phyloP scores from a whole-genome alignment of 2,329 filamentous ascomycete species.

The Pseudopithomyces chartarum region DNA sequence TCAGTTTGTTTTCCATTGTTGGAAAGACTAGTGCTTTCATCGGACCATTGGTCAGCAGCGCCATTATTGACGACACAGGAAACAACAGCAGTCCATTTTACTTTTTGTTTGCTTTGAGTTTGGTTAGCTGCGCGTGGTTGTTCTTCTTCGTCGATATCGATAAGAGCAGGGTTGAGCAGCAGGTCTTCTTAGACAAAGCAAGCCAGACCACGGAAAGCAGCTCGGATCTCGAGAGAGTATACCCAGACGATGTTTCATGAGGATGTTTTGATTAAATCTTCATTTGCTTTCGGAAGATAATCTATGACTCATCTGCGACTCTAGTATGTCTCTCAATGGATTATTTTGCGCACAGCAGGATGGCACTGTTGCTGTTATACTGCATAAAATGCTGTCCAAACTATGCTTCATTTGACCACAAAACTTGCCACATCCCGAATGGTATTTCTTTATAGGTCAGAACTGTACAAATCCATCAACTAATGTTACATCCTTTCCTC shows the following conservation, averaged over 20 bases:
- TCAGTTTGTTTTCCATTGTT: conserved; percentile 70
- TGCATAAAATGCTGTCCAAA: no score
- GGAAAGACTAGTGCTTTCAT: conserved; percentile 72
- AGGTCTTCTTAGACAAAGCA: conserved; percentile 26
- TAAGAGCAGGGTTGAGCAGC: conserved; percentile 30
- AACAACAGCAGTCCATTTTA: conserved; percentile 69
- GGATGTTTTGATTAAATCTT: no score
- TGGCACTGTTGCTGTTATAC: no score
- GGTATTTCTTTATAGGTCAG: no score
- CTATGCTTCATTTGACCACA: no score
- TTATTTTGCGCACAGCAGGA: no score
- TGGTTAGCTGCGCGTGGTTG: conserved; percentile 23
- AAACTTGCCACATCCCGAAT: no score
- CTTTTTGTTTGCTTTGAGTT: conserved; percentile 54
- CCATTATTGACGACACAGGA: conserved; percentile 67
- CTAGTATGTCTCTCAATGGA: no score
- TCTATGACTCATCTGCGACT: no score
- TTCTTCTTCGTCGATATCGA: conserved; percentile 31
- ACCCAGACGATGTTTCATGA: no score
- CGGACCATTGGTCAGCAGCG: conserved; percentile 69
- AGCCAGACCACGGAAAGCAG: neutral
- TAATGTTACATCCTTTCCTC: no score
- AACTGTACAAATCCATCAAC: no score
- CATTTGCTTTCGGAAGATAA: neutral
- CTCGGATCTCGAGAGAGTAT: neutral